Evolutionary conservation across 2,329 filamentous ascomycete genomes (phyloP).

Genomic region (Mollisiaceae sp.): DNA sequence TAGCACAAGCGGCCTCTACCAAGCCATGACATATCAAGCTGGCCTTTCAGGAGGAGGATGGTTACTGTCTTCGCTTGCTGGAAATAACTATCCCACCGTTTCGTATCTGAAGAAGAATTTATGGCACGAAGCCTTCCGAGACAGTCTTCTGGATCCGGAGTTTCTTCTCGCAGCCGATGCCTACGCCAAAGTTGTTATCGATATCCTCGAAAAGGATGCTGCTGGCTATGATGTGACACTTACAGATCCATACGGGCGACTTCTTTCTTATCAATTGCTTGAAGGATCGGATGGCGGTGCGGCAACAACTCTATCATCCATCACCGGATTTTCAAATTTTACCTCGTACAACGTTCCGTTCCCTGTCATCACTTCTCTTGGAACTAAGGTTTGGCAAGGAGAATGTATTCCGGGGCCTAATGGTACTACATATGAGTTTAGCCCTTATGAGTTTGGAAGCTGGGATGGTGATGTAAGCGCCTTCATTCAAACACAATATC

Average conservation of each 20-base stretch:
- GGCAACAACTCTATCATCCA: constrained; percentile 33
- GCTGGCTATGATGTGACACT: constrained; percentile 37
- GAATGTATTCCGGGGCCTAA: constrained; percentile 50
- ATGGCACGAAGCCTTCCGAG: constrained; percentile 48
- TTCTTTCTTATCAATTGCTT: constrained; percentile 35
- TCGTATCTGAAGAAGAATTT: constrained; percentile 46
- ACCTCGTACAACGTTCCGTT: constrained; percentile 48
- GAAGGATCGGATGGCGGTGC: constrained; percentile 25
- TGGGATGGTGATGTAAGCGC: constrained; percentile 65
- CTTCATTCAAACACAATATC: constrained; percentile 64
- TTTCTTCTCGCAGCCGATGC: constrained; percentile 42
- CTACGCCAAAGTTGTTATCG: constrained; percentile 26
- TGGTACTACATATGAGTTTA: constrained; percentile 68
- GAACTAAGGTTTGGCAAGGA: constrained; percentile 44
- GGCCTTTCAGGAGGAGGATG: constrained; percentile 53
- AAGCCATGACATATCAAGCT: constrained; percentile 52
- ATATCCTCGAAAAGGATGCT: constrained; percentile 39
- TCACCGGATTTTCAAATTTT: constrained; percentile 46
- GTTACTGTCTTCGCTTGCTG: constrained; percentile 51
- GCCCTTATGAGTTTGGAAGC: constrained; percentile 68
- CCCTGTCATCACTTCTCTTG: constrained; percentile 51
- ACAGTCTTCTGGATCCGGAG: constrained; percentile 46
- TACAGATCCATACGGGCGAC: constrained; percentile 34
- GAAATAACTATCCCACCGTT: constrained; percentile 53
- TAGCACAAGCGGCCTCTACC: constrained; percentile 49